phyloP scores from a whole-genome alignment of 2,329 filamentous ascomycete species.

The Periconia macrospinosa region DNA sequence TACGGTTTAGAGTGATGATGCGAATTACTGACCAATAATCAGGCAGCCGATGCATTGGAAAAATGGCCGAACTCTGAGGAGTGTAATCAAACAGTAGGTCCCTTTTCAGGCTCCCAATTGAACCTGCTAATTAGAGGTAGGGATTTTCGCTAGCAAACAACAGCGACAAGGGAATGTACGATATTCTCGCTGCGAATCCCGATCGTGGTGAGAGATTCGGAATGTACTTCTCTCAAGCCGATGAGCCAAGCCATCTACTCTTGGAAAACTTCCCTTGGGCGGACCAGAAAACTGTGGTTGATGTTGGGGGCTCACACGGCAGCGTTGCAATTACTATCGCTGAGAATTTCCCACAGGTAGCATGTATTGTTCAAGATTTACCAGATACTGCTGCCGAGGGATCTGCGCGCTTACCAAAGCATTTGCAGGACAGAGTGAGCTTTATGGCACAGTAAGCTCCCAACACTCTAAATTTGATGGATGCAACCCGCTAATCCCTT shows the following conservation, averaged over 20 bases:
- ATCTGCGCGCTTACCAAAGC: background rate
- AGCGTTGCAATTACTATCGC: slow-evolving; percentile 11
- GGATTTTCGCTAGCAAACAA: slow-evolving; percentile 15
- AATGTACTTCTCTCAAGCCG: slow-evolving; percentile 4
- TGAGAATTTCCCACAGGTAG: slow-evolving; percentile 8
- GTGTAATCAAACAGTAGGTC: slow-evolving; percentile 7
- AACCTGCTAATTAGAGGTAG: slow-evolving; percentile 3
- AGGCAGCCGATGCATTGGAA: slow-evolving; percentile 15
- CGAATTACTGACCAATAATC: background rate
- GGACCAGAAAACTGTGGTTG: slow-evolving; percentile 9
- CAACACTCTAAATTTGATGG: no score
- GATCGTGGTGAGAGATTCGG: slow-evolving; percentile 7
- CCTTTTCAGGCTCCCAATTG: background rate
- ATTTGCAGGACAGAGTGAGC: slow-evolving; percentile 5
- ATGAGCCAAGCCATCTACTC: slow-evolving; percentile 5
- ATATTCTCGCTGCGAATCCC: background rate
- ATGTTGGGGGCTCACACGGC: slow-evolving; percentile 17
- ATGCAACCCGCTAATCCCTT: background rate
- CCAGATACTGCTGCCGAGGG: slow-evolving; percentile 8
- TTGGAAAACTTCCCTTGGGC: slow-evolving; percentile 10
- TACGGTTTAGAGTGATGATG: background rate
- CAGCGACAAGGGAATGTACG: slow-evolving; percentile 7
- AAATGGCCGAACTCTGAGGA: slow-evolving; percentile 17
- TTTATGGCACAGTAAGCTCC: slow-evolving; percentile 14
- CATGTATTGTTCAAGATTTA: slow-evolving; percentile 16